These are phyloP conservation scores for Talaromyces islandicus DNA, from an alignment of 2,329 filamentous ascomycete species.

Conservation along the genomic window DNA sequence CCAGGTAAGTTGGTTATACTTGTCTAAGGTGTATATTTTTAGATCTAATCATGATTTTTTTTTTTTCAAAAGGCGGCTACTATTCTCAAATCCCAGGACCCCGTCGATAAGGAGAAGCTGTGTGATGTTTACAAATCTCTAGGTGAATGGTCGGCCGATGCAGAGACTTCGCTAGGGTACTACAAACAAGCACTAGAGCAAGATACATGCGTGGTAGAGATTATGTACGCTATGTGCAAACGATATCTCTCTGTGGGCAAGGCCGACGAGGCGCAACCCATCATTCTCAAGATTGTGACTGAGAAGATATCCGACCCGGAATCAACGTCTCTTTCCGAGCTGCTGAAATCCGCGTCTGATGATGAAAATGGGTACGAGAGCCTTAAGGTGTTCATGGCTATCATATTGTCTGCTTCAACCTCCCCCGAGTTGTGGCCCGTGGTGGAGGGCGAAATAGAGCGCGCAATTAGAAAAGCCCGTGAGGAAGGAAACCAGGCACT, in stretches of 20 bases:
- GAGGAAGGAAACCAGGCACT: not conserved
- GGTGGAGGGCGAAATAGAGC: not conserved
- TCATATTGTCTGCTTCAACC: not conserved
- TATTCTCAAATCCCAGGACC: not conserved
- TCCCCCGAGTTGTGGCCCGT: not conserved
- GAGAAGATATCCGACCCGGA: not conserved
- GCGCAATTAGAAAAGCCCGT: not conserved
- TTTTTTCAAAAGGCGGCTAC: not conserved
- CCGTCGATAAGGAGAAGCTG: not conserved
- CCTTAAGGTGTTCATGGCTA: not conserved
- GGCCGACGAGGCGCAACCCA: not conserved
- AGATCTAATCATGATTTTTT: too few species aligned
- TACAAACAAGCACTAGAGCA: not conserved
- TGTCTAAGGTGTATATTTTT: not conserved
- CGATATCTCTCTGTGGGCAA: not conserved
- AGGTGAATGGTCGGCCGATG: not conserved
- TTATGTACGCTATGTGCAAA: not conserved
- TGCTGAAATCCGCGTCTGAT: not conserved
- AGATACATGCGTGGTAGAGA: not conserved
- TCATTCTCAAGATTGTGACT: not conserved
- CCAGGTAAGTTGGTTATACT: not conserved
- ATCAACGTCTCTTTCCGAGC: not conserved
- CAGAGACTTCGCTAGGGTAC: not conserved
- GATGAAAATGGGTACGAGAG: not conserved
- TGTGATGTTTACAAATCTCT: not conserved